Base-by-base conservation (phyloP, 331 rosid genomes). In the Pyracantha coccinea region DNA sequence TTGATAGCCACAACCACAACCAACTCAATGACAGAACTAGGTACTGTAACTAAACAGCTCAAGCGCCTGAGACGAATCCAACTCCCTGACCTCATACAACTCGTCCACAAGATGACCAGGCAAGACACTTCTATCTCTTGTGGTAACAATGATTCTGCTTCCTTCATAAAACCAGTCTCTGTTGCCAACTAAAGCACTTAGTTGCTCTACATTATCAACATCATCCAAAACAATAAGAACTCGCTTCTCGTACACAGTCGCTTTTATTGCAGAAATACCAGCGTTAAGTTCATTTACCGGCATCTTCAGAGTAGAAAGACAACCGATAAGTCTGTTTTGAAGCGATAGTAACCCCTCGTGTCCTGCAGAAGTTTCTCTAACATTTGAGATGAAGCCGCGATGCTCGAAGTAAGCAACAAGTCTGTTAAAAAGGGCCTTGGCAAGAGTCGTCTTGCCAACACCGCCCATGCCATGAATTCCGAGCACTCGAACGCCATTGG, bases 401-500 rank as follows among this genome's bases (percentile, higher is more conserved):
- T 25, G 47, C 59, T 69, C 68, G 41, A 89, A 91, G 66, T 67
- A 72, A 29, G 17, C 64, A 23, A 81, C 84, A 2, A 89, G 85
- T 52, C 54, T 79, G 60, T 91, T 87, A 77, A 64, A 87, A 19
- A 91, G 83, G 62, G 80, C 83, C 83, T 82, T 84, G 57, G 90
- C 93, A 8, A 91, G 86, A 1, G 97, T 91, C 38, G 97, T 87
- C 72, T 91, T 91, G 25, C 93, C 96, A 60, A 89, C 55, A 16
- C 96, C 93, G 10, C 90, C 93, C 81, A 77, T 75, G 13, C 96
- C 96, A 78, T 82, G 78, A 29, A 89, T 38, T 33, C 90, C 97
- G 27, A 91, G 8, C 20, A 89, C 85, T 54, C 44, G 64, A 7
- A 85, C 54, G 12, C 69, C 81, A 6, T 81, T 87, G 82, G 87